Percentiles rank a stretch among this genome's conserved stretches.
Conservation (phyloP, 1,284 basidiomycete species). For the Malassezia globosa region DNA sequence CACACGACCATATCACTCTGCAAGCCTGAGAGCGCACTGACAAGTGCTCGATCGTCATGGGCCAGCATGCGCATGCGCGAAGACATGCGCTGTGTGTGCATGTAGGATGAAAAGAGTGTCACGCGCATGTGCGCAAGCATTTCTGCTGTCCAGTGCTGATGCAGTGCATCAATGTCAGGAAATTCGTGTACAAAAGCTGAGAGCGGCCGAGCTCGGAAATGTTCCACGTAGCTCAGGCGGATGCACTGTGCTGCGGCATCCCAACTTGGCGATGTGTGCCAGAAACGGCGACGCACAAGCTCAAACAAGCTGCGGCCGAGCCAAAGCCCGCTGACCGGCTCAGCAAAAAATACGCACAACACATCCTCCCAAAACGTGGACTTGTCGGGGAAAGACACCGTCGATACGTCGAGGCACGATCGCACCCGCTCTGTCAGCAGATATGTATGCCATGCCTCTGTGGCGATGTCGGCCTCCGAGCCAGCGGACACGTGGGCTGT, state of each 20-base stretch:
- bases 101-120: not conserved
- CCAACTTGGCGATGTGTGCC: constrained; percentile 28
- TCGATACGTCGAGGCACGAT: constrained; percentile 17
- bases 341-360: constrained; percentile 22
- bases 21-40: not conserved
- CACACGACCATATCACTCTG: not conserved
- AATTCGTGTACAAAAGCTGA: constrained; percentile 20
- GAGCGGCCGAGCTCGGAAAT: constrained; percentile 26
- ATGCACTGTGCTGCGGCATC: constrained; percentile 26
- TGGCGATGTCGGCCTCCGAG: too few species aligned
- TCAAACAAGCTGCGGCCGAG: constrained; percentile 28
- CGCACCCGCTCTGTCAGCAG: not conserved
- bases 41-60: not conserved
- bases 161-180: not conserved
- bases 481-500: too few species aligned
- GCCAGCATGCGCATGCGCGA: not conserved
- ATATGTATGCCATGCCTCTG: not conserved
- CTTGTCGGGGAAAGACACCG: constrained; percentile 24
- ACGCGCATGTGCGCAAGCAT: constrained; percentile 8
- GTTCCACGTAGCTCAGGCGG: constrained; percentile 23
- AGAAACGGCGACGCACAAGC: constrained; percentile 26
- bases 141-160: constrained; percentile 6
- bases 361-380: constrained; percentile 26
- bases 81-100: not conserved
- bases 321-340: constrained; percentile 17